These are phyloP conservation scores for Penicillium lagena DNA, from an alignment of 495 filamentous ascomycete genomes.

Conservation along the genomic window DNA sequence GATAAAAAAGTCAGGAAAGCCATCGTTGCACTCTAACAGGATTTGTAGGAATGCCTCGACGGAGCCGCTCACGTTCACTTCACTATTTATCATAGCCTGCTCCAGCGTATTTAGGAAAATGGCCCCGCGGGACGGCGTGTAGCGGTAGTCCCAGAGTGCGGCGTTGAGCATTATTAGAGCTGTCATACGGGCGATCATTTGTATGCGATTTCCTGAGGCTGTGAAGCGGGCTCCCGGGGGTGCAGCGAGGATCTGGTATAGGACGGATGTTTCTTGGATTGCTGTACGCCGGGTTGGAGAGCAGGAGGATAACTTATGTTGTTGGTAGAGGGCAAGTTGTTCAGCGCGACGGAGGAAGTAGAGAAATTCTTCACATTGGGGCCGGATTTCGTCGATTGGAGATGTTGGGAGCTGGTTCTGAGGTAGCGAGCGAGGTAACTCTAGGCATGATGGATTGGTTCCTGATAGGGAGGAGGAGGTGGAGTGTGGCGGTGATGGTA, in stretches of 20 bases:
- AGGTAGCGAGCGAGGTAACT: not conserved
- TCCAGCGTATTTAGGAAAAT: conserved; percentile 27
- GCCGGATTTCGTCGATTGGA: conserved; percentile 22
- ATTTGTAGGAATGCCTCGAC: conserved; percentile 35
- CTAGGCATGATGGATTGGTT: not conserved
- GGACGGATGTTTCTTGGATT: conserved; percentile 19
- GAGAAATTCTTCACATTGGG: conserved; percentile 33
- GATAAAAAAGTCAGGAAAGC: not conserved
- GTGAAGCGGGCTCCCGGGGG: conserved; percentile 24
- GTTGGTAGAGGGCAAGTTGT: conserved; percentile 24
- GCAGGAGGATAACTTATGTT: conserved; percentile 6
- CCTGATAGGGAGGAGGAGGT: conserved; percentile 11
- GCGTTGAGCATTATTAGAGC: conserved; percentile 31
- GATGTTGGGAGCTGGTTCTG: not conserved
- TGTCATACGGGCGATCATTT: conserved; percentile 28
- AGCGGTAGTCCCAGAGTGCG: conserved; percentile 36
- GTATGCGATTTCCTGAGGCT: conserved; percentile 26
- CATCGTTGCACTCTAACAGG: conserved; percentile 31
- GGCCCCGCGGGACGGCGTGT: conserved; percentile 14
- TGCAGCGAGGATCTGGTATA: conserved; percentile 23
- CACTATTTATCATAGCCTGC: conserved; percentile 23
- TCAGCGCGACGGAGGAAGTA: conserved; percentile 31
- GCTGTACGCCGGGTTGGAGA: conserved; percentile 15
- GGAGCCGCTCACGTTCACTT: conserved; percentile 30
- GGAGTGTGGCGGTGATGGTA: conserved; percentile 19